phyloP scores from a whole-genome alignment of 2,329 filamentous ascomycete genomes.

The Apiospora arundinis region DNA sequence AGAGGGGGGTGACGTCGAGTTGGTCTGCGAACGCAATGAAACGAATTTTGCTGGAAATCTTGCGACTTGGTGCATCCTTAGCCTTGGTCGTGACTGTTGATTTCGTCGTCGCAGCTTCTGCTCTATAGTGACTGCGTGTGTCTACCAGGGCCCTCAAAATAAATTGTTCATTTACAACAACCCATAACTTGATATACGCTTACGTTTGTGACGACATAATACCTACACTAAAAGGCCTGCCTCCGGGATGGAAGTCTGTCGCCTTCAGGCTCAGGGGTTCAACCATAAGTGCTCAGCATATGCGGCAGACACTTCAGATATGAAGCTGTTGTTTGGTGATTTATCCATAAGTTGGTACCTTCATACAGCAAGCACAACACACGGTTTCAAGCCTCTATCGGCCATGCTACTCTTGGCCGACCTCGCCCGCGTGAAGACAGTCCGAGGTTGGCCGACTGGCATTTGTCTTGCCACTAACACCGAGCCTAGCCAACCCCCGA shows the following conservation, averaged over 20 bases:
- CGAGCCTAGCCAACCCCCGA: background rate
- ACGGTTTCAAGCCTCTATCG: background rate
- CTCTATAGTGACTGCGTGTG: conserved; percentile 3
- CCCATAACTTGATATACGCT: background rate
- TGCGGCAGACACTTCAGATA: background rate
- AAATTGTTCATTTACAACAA: conserved; percentile 1
- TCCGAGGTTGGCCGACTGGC: background rate
- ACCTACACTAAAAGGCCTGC: background rate
- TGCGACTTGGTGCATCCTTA: background rate
- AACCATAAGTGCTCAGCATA: background rate
- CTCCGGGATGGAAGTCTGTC: background rate
- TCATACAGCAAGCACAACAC: background rate
- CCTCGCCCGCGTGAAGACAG: background rate
- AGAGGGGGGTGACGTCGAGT: background rate
- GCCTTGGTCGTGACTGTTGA: conserved; percentile 7
- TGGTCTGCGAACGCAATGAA: background rate
- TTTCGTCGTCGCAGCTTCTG: background rate
- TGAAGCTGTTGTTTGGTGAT: background rate
- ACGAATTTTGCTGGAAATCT: conserved; percentile 10
- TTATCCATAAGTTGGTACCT: too few species aligned
- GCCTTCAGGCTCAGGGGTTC: too few species aligned
- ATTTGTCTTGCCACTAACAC: background rate
- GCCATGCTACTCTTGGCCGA: background rate
- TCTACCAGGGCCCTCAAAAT: background rate
- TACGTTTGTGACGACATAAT: background rate